Evolutionary conservation across 352 stramenopile genomes (phyloP).

Genomic region (Pythium aphanidermatum): DNA sequence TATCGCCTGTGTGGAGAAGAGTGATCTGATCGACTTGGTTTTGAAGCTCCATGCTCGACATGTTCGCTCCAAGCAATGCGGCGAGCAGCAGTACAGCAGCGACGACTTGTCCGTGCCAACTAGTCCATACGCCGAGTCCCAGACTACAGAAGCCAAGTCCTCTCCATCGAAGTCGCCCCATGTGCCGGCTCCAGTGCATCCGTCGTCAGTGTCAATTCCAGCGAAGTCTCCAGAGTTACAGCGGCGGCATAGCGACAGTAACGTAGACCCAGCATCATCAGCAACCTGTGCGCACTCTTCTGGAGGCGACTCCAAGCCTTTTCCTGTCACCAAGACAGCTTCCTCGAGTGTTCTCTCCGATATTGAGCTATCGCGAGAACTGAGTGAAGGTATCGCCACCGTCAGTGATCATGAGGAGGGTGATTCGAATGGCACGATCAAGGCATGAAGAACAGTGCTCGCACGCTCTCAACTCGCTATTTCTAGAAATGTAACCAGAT

Average conservation of each 20-base stretch:
- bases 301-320: constrained; percentile 14
- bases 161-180: not conserved
- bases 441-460: too few species aligned
- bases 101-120: constrained; percentile 14
- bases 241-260: constrained; percentile 21
- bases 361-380: constrained; percentile 37
- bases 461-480: too few species aligned
- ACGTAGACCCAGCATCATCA: constrained; percentile 7
- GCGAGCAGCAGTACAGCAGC: constrained; percentile 36
- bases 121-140: not conserved
- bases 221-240: not conserved
- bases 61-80: constrained; percentile 20
- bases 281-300: too few species aligned
- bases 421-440: not conserved
- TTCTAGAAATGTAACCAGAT: too few species aligned
- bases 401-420: constrained; percentile 29
- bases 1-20: constrained; percentile 74
- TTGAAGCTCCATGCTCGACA: constrained; percentile 74
- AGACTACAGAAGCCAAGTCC: not conserved
- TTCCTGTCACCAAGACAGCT: constrained; percentile 32
- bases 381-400: constrained; percentile 30
- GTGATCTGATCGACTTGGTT: constrained; percentile 77
- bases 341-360: constrained; percentile 52
- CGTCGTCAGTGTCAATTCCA: not conserved
- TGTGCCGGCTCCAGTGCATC: not conserved